Evolutionary conservation across 2,329 filamentous ascomycete species (phyloP).

Genomic region (Fulvia fulva): DNA sequence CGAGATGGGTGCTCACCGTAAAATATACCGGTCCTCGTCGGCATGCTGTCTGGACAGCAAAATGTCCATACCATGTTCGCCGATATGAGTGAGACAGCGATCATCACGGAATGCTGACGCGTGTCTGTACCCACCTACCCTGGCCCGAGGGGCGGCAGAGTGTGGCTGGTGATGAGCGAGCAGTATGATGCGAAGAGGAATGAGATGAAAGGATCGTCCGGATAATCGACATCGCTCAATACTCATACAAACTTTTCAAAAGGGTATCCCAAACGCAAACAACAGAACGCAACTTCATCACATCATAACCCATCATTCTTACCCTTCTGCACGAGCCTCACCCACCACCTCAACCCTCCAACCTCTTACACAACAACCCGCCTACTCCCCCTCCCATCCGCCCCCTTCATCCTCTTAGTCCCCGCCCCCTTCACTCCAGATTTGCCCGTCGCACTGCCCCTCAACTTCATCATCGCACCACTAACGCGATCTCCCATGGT

Average conservation of each 20-base stretch:
- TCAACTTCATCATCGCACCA: slow-evolving; percentile 69
- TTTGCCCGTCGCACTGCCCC: slow-evolving; percentile 63
- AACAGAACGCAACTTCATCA: background rate
- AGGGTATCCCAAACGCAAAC: background rate
- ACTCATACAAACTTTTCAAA: background rate
- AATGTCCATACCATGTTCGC: too few relatives aligned
- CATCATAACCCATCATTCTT: background rate
- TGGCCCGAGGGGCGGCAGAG: too few relatives aligned
- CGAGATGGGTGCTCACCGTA: too few relatives aligned
- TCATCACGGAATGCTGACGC: too few relatives aligned
- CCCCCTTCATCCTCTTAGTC: slow-evolving; percentile 34
- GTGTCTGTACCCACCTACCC: too few relatives aligned
- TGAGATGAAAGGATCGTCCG: background rate
- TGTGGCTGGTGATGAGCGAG: background rate
- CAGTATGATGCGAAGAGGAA: background rate
- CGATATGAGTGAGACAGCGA: too few relatives aligned
- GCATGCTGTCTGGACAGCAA: too few relatives aligned
- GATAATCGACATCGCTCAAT: background rate
- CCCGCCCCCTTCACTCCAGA: slow-evolving; percentile 62
- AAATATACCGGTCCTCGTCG: too few relatives aligned
- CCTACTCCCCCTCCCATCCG: slow-evolving; percentile 31
- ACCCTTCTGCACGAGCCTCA: too few relatives aligned
- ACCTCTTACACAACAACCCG: slow-evolving; percentile 4
- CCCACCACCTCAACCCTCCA: background rate
- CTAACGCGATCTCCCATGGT: slow-evolving; percentile 70